Conservation (phyloP, 345 rosid species). For the Rhizophora apiculata region DNA sequence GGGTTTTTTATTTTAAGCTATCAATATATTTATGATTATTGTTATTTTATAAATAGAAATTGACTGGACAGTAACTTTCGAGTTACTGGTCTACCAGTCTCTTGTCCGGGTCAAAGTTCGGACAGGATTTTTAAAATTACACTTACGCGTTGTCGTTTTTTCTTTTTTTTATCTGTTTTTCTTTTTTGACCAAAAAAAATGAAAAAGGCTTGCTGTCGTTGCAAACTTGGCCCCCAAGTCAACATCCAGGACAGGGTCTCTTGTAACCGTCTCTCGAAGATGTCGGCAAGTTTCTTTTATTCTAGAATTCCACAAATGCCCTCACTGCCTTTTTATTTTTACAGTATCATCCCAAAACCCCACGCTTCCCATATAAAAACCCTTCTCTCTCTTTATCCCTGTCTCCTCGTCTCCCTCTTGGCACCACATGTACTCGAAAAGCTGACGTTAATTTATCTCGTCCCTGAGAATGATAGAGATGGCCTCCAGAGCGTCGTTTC, state of each 20-base stretch:
- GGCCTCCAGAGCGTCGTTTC: constrained; percentile 13
- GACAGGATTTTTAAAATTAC: no score
- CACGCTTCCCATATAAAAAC: constrained; percentile 15
- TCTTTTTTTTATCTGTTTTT: no score
- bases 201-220: neutral
- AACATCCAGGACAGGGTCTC: neutral
- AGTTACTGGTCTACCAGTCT: no score
- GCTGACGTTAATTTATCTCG: neutral
- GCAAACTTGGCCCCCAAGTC: constrained; percentile 38
- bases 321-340: constrained; percentile 14
- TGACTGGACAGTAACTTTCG: no score
- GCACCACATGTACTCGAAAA: neutral
- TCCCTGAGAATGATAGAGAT: neutral
- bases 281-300: no score
- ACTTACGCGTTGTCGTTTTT: constrained; percentile 25
- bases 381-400: neutral
- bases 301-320: constrained; percentile 24
- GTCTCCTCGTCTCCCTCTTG: no score
- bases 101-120: no score
- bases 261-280: no score
- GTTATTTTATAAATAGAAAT: no score
- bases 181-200: no score
- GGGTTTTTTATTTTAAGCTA: no score
- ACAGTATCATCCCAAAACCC: constrained; percentile 14
- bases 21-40: no score